Evolutionary conservation across 192 early-diverging fungal genomes (phyloP), one percentile per base, ranked within the genome.

Genomic region (Linnemannia schmuckeri): DNA sequence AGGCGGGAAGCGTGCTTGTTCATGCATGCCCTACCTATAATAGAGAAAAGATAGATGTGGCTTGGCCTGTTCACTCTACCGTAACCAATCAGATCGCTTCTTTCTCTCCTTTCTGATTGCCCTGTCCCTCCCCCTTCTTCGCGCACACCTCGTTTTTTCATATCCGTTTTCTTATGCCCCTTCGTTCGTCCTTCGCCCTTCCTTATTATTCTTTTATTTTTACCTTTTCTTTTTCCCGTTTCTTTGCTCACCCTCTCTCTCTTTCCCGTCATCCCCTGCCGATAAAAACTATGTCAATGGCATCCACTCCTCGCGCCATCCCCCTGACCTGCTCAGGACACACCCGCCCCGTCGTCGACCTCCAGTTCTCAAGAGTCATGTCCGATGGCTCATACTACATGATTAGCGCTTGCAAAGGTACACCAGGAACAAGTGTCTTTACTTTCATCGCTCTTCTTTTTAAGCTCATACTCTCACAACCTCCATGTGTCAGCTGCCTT

Each of bases 241-340:
- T 78, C 57, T 49, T 42, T 35, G 38, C 77, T 12, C 49, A 52
- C 38, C 38, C 75, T 24, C 40, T 42, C 75, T 10, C 41, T 38
- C 70, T 63, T 44, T 20, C 38, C 84, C 74, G 42, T 55, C 68
- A 55, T 78, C 54, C 15, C 24, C 74, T 35, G 6, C 83, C 46
- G 17, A 44, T 24, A 35, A 78, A 41, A 37, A 66, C 27, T 76
- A 85, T 85, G 77, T 66, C 83, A 49, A 85, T 85, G 83, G 83
- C 83, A 72, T 85, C 83, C 7, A 85, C 91, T 76, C 85, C 90
- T 33, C 90, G 91, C 77, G 89, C 92, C 47, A 95, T 95, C 72
- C 94, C 97, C 35, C 88, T 98, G 79, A 96, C 96, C 18, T 98
- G 97, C 88, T 95, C 96, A 37, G 97, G 97, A 3, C 97, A 98